Percentiles rank a stretch among this genome's conserved stretches.
phyloP scores from a whole-genome alignment of 1,139 yeast genomes.

The Zygoascus sp. region DNA sequence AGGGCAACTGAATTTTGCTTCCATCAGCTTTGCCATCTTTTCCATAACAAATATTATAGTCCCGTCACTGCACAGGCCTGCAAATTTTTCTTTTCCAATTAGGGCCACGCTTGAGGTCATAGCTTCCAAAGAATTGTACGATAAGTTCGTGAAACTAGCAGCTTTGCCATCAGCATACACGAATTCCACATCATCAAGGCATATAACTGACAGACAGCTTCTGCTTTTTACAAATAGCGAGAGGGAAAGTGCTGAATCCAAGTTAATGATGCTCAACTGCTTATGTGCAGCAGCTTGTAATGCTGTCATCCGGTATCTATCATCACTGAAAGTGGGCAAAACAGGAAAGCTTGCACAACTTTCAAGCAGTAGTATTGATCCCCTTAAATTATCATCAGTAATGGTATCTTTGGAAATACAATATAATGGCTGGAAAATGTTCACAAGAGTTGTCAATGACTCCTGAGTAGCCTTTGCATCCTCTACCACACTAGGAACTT shows the following conservation, averaged over 20 bases:
- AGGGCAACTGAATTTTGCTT: slow-evolving; percentile 26
- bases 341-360: slow-evolving; percentile 26
- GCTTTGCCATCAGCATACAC: slow-evolving; percentile 36
- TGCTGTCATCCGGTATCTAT: slow-evolving; percentile 33
- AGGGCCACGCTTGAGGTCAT: slow-evolving; percentile 38
- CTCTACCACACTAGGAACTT: slow-evolving; percentile 30
- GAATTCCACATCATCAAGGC: slow-evolving; percentile 28
- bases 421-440: slow-evolving; percentile 27
- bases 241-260: slow-evolving; percentile 15
- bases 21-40: slow-evolving; percentile 21
- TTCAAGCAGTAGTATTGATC: slow-evolving; percentile 22
- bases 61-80: slow-evolving; percentile 36
- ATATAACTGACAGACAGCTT: slow-evolving; percentile 25
- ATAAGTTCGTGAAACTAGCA: slow-evolving; percentile 65
- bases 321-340: slow-evolving; percentile 33
- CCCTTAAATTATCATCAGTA: slow-evolving; percentile 18
- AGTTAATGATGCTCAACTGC: slow-evolving; percentile 23
- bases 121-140: slow-evolving; percentile 47
- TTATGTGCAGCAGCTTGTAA: slow-evolving; percentile 31
- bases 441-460: slow-evolving; percentile 29
- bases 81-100: slow-evolving; percentile 32
- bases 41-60: slow-evolving; percentile 37
- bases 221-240: slow-evolving; percentile 21
- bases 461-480: slow-evolving; percentile 30
- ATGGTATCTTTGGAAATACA: slow-evolving; percentile 17